Conservation (phyloP, 495 filamentous ascomycete genomes). For the Neurospora sp. region DNA sequence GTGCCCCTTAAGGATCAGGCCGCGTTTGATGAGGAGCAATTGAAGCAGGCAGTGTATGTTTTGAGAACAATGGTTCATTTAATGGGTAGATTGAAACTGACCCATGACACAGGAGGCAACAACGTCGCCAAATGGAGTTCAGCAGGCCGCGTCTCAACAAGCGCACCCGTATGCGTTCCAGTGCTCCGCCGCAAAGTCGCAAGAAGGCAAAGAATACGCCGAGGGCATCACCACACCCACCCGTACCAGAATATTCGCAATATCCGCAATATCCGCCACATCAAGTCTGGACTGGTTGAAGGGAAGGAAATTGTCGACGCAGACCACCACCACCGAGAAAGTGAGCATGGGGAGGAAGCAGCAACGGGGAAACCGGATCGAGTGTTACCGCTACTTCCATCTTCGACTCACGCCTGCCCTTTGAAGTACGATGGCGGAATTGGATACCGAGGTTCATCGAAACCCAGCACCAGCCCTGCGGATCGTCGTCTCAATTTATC, state of each 20-base stretch:
- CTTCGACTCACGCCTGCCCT: not conserved
- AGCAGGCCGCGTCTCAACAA: not conserved
- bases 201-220: not conserved
- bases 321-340: not conserved
- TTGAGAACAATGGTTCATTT: not conserved
- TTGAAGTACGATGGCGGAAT: not conserved
- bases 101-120: not conserved
- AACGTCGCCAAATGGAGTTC: not conserved
- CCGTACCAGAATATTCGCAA: not conserved
- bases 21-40: not conserved
- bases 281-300: not conserved
- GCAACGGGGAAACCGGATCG: not conserved
- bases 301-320: not conserved
- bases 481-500: not conserved
- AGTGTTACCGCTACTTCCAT: not conserved
- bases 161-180: not conserved
- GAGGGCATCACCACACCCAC: not conserved
- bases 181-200: not conserved
- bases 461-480: not conserved
- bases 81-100: not conserved
- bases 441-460: not conserved
- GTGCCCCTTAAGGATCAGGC: not conserved
- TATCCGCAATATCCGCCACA: not conserved
- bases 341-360: not conserved
- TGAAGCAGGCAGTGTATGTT: not conserved